phyloP scores from a whole-genome alignment of 768 basidiomycete species.

The Grammothele lineata region DNA sequence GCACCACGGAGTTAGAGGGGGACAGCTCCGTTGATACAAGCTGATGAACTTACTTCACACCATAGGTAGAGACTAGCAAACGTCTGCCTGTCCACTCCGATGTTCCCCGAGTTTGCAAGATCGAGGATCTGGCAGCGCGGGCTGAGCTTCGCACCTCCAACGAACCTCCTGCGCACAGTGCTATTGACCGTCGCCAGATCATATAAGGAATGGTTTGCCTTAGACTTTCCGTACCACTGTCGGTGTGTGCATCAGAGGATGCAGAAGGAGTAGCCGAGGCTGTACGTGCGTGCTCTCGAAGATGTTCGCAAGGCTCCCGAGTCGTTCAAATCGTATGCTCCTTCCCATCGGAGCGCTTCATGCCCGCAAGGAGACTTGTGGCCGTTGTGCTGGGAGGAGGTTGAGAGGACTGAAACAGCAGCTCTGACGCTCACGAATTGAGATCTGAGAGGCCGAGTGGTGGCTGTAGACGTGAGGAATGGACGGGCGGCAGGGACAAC shows the following conservation, averaged over 20 bases:
- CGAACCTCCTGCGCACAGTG: conserved; percentile 32
- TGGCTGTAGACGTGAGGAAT: too few species aligned
- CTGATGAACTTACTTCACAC: conserved; percentile 71
- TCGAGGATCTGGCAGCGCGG: conserved; percentile 63
- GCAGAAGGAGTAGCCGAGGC: too few species aligned
- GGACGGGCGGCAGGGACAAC: too few species aligned
- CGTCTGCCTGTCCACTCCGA: conserved; percentile 46
- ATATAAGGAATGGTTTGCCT: conserved; percentile 69
- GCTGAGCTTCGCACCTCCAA: too few species aligned
- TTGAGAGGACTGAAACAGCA: too few species aligned
- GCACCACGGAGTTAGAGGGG: too few species aligned
- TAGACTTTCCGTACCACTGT: conserved; percentile 72
- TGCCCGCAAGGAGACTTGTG: too few species aligned
- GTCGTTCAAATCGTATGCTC: conserved; percentile 74
- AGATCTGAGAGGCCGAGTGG: too few species aligned
- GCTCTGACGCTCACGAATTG: too few species aligned
- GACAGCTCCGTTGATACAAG: not conserved
- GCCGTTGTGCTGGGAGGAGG: too few species aligned
- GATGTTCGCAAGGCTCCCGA: conserved; percentile 61
- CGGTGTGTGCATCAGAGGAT: conserved; percentile 23
- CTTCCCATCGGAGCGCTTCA: conserved; percentile 13
- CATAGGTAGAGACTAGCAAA: conserved; percentile 77
- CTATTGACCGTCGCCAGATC: conserved; percentile 73
- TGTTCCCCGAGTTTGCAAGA: conserved; percentile 75
- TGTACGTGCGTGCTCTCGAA: conserved; percentile 63